Conservation (phyloP, 208 protist species). For the Leishmania braziliensis region DNA sequence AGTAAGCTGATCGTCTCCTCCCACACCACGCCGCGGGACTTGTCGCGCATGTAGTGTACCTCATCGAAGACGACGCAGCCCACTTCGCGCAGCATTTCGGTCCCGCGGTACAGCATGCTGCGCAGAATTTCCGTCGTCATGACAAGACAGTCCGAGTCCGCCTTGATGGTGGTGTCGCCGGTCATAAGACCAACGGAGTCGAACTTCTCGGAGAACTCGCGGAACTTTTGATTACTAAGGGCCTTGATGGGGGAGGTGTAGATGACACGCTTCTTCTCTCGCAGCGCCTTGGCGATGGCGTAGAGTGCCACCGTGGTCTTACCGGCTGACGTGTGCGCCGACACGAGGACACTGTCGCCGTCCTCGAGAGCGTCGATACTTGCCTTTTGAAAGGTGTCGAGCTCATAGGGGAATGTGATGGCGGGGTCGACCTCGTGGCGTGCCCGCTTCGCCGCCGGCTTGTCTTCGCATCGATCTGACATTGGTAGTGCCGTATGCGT, state of each 20-base stretch:
- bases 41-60: conserved; percentile 99
- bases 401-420: conserved; percentile 94
- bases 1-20: conserved; percentile 99
- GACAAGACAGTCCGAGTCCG: conserved; percentile 97
- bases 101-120: conserved; percentile 98
- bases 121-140: conserved; percentile 99
- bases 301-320: conserved; percentile 99
- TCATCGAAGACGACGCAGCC: conserved; percentile 99
- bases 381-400: conserved; percentile 96
- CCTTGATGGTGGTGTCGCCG: conserved; percentile 99
- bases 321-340: conserved; percentile 99
- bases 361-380: conserved; percentile 95
- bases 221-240: conserved; percentile 99
- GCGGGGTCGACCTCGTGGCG: conserved; percentile 84
- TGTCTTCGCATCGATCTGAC: conserved; percentile 26
- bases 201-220: conserved; percentile 98
- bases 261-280: conserved; percentile 98
- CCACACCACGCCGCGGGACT: conserved; percentile 99
- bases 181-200: conserved; percentile 99
- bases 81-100: conserved; percentile 99
- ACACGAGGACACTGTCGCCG: conserved; percentile 99
- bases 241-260: conserved; percentile 99
- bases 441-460: conserved; percentile 51
- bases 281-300: conserved; percentile 98
- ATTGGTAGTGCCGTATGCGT: conserved; percentile 1